phyloP scores from a whole-genome alignment of 139 green algal species.

The Microglena sp. region DNA sequence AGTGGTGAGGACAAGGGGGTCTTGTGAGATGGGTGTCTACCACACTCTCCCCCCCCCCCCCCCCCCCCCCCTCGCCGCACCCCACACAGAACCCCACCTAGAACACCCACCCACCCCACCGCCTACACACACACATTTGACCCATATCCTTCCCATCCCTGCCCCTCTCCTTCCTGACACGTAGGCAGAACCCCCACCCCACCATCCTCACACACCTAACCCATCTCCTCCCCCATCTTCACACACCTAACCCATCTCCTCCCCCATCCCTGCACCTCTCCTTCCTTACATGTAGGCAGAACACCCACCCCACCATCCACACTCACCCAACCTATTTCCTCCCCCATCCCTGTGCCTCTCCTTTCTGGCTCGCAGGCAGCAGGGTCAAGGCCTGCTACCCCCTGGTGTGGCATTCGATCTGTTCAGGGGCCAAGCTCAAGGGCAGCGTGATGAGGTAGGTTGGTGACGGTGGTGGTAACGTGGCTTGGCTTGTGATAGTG shows the following conservation, averaged over 20 bases:
- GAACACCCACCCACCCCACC: neutral
- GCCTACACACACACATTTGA: neutral
- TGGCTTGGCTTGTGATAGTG: too few relatives aligned
- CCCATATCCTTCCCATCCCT: too few relatives aligned
- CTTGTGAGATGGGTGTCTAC: neutral
- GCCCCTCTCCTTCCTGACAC: too few relatives aligned
- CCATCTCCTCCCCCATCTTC: neutral
- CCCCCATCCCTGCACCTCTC: too few relatives aligned
- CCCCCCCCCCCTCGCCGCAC: neutral
- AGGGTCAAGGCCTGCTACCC: slow-evolving; percentile 80
- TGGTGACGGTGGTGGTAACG: too few relatives aligned
- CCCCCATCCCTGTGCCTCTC: neutral
- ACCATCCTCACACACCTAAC: neutral
- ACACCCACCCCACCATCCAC: neutral
- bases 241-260: neutral
- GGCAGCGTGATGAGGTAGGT: slow-evolving; percentile 72
- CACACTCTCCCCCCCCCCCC: neutral
- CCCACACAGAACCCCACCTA: too few relatives aligned
- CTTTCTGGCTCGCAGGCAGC: slow-evolving; percentile 71
- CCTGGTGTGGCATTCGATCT: slow-evolving; percentile 84
- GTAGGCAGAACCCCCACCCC: neutral
- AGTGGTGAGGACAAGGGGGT: slow-evolving; percentile 41
- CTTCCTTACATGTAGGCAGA: too few relatives aligned
- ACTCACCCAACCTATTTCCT: neutral
- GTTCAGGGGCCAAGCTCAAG: slow-evolving; percentile 70